Evolutionary conservation across 2,329 filamentous ascomycete genomes (phyloP).

Genomic region (Chrysosporium keratinophilum): DNA sequence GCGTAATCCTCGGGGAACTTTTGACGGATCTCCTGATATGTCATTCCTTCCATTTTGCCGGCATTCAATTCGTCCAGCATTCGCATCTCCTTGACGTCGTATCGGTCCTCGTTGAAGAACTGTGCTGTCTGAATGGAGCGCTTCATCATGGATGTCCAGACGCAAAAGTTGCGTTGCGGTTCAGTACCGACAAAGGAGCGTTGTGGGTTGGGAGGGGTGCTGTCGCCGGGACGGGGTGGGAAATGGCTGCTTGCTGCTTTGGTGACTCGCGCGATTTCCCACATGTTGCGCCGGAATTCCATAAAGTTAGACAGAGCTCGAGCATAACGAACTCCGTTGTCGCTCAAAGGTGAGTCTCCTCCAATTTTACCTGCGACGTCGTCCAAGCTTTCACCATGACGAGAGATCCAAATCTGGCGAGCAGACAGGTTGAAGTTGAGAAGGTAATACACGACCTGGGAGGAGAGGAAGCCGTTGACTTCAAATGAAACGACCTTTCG

Average conservation of each 20-base stretch:
- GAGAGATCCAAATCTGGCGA: conserved; percentile 94
- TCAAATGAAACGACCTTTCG: conserved; percentile 87
- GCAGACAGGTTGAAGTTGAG: conserved; percentile 95
- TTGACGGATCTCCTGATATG: conserved; percentile 79
- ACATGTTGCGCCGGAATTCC: conserved; percentile 64
- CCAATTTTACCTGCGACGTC: conserved; percentile 83
- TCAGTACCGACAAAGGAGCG: conserved; percentile 44
- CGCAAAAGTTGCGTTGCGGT: conserved; percentile 76
- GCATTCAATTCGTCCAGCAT: conserved; percentile 96
- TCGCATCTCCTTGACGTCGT: conserved; percentile 93
- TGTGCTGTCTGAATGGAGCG: conserved; percentile 80
- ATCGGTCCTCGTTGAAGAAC: conserved; percentile 89
- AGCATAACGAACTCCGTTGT: conserved; percentile 69
- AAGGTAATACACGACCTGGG: conserved; percentile 85
- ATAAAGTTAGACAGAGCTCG: conserved; percentile 74
- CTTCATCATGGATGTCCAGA: conserved; percentile 96
- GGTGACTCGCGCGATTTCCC: conserved; percentile 72
- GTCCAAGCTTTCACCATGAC: conserved; percentile 84
- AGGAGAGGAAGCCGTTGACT: conserved; percentile 81
- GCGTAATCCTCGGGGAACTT: conserved; percentile 70
- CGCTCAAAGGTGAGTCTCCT: conserved; percentile 75
- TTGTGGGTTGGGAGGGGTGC: conserved; percentile 89
- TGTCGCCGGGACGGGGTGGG: conserved; percentile 82
- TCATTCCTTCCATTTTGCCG: conserved; percentile 86
- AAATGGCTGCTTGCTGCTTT: conserved; percentile 68